Evolutionary conservation across 108 stramenopile genomes (phyloP), one percentile per base, ranked within the genome.

Genomic region (Nitzschia sp.): DNA sequence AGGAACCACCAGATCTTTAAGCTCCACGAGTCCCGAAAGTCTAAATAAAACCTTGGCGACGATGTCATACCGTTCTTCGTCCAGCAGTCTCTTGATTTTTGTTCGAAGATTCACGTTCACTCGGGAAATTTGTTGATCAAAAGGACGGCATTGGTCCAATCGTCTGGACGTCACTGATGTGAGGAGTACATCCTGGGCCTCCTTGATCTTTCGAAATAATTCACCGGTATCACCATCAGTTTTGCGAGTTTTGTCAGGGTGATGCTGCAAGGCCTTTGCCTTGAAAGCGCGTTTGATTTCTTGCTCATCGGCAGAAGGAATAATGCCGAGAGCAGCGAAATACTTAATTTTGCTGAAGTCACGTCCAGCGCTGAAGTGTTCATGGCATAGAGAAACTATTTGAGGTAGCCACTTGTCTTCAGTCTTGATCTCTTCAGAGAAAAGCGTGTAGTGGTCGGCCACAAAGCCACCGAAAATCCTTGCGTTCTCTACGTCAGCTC

Each of bases 1-100:
- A 28, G 85, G 85, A 32, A 36, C 23, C 13, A 86, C 81, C 47
- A 86, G 80, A 53, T 83, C 46, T 21, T 78, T 58, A 11, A 86
- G 17, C 1, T 62, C 56, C n/a, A 67, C 65, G 23, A 86, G 48
- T 15, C 57, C 76, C 5, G 56, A 65, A 2, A 86, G 31, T 9
- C 68, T 66, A 28, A 75, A 77, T 8, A 83, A 50, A 26, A 83
- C 21, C 26, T 48, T 44, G 32, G 78, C 82, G 11, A 72, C 62
- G 44, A 63, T 52, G 23, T 78, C 79, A 45, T 86, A 86, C 1
- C 71, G 54, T 63, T 83, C 81, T 27, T 83, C 70, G n/a, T 45
- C 19, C 69, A 86, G 66, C 17, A 77, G 58, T 27, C 30, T 45
- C 38, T 58, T 73, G 17, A 69, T 53, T 9, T 35, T 33, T 29